phyloP scores from a whole-genome alignment of 441 rosid species.

The Pelargonium myrrhifolium region DNA sequence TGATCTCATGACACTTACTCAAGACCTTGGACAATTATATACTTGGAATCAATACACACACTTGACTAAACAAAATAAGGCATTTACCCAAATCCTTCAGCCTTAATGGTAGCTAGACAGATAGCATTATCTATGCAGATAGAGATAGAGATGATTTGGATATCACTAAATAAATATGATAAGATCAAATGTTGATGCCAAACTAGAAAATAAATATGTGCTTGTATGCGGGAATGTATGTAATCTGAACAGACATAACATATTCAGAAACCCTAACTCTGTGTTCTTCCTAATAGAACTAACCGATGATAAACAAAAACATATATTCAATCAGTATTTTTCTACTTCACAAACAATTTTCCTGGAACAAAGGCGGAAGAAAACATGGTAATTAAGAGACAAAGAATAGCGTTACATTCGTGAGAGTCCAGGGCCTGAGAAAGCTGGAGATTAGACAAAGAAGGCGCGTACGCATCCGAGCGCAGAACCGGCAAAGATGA shows the following conservation, averaged over 20 bases:
- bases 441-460: constrained; percentile 30
- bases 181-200: neutral
- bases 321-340: neutral
- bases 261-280: neutral
- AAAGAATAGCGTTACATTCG: constrained; percentile 35
- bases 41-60: too few species aligned
- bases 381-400: neutral
- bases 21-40: too few species aligned
- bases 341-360: neutral
- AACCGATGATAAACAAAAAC: neutral
- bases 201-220: too few species aligned
- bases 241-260: neutral
- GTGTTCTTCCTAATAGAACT: neutral
- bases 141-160: neutral
- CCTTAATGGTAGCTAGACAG: neutral
- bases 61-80: too few species aligned
- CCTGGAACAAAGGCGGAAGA: neutral
- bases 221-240: neutral
- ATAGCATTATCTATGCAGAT: neutral
- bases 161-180: too few species aligned
- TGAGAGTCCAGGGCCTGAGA: constrained; percentile 47
- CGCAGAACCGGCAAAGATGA: constrained; percentile 35
- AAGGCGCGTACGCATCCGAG: neutral
- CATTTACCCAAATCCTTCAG: neutral
- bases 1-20: too few species aligned